Base-by-base conservation (phyloP, 495 filamentous ascomycete genomes). In the Aspergillus affinis region DNA sequence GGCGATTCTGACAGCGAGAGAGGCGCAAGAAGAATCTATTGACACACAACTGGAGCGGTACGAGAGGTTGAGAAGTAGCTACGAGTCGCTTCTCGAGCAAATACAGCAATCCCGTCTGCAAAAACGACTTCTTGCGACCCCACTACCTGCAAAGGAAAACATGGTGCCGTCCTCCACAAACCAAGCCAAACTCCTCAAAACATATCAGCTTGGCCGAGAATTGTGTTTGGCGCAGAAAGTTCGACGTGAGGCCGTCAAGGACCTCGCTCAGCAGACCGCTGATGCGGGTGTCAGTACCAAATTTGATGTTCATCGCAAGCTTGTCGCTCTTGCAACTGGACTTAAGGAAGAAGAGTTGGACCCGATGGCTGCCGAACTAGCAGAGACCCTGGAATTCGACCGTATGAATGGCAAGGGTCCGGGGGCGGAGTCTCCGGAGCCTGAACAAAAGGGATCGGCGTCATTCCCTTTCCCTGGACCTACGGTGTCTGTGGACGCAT, bases 251-350 rank as follows among this genome's bases (percentile, higher is more conserved):
- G 69, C 78, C 6, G 76, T 84, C 20, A 70, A 68, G 20, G 74
- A 79, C 26, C 72, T 81, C n/a, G 65, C 69, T 4, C 75, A 78
- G 61, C 78, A 79, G 47, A 78, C 79, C 48, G 78, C 73, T 6
- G 78, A 77, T 69, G 78, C 72, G 26, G 81, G 72, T 54, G 75
- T 79, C 29, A 82, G 80, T 58, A 79, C 81, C 59, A 82, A 79
- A 58, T 78, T 78, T 26, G 80, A 82, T 52, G 72, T 79, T 51
- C 81, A 83, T 58, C 75, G 81, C 58, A 81, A 75, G 60, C 72
- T 84, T 12, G 79, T 82, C n/a, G 70, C 78, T 45, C 69, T 82
- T 50, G 78, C 79, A 12, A 77, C 81, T 1, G 80, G 78, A 6
- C 63, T 81, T 7, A 79, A 78, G 59, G 79, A 82, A 57, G 77